phyloP scores from a whole-genome alignment of 176 grass and related monocot species.

The barley (Hordeum vulgare) region DNA sequence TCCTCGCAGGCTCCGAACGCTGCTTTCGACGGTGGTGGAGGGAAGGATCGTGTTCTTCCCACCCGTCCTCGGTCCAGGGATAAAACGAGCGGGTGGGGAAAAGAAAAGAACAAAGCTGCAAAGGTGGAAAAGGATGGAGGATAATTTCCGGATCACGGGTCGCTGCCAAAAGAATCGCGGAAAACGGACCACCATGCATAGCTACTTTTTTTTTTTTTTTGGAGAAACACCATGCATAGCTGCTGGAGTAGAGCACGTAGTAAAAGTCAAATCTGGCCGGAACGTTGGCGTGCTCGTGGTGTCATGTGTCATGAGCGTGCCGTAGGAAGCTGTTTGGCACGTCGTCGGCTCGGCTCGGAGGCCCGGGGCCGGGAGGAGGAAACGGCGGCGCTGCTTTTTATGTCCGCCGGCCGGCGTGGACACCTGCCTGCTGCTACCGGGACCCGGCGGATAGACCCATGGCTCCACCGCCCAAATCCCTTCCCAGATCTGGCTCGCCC shows the following conservation, averaged over 20 bases:
- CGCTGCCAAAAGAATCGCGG: not conserved
- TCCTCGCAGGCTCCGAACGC: not conserved
- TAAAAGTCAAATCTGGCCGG: not conserved
- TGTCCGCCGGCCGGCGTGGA: not conserved
- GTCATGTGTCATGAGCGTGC: not conserved
- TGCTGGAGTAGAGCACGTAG: no score
- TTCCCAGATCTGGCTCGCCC: not conserved
- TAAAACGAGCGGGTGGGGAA: not conserved
- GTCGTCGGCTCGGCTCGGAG: not conserved
- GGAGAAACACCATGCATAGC: no score
- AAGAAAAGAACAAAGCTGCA: not conserved
- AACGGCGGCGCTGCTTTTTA: not conserved
- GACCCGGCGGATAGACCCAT: not conserved
- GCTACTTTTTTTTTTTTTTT: no score
- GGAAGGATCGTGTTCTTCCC: conserved; percentile 19
- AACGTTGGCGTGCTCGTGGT: not conserved
- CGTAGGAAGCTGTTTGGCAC: not conserved
- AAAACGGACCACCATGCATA: not conserved
- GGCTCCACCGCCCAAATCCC: conserved; percentile 11
- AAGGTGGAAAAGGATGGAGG: no score
- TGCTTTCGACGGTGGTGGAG: conserved; percentile 12
- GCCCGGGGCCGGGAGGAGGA: not conserved
- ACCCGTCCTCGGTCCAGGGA: not conserved
- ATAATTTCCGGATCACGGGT: not conserved
- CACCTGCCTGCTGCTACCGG: not conserved